Conservation (phyloP, 208 protist species). For the Angomonas ambiguus region DNA sequence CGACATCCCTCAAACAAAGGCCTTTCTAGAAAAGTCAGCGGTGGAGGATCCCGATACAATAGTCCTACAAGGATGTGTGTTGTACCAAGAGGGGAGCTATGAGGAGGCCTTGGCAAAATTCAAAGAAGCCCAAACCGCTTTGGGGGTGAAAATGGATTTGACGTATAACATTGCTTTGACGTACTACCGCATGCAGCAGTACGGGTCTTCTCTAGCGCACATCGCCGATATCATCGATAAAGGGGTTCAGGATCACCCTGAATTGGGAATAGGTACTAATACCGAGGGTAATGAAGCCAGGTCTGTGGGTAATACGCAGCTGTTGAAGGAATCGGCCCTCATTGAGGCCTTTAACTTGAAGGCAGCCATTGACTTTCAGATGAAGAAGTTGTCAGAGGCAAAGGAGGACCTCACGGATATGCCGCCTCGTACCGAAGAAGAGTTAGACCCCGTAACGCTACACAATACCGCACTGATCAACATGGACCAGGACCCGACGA, state of each 20-base stretch:
- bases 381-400: conserved; percentile 88
- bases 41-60: conserved; percentile 84
- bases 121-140: conserved; percentile 84
- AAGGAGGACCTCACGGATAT: conserved; percentile 96
- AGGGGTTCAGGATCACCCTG: conserved; percentile 94
- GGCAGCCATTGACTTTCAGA: conserved; percentile 94
- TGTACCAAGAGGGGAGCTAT: conserved; percentile 90
- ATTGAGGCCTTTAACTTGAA: conserved; percentile 98
- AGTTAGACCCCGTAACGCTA: conserved; percentile 96
- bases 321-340: conserved; percentile 94
- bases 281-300: conserved; percentile 92
- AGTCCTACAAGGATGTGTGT: conserved; percentile 87
- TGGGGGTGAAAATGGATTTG: conserved; percentile 89
- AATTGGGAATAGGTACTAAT: conserved; percentile 91
- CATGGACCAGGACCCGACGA: conserved; percentile 94
- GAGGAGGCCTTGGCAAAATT: conserved; percentile 93
- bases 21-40: conserved; percentile 81
- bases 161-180: conserved; percentile 97
- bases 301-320: conserved; percentile 93
- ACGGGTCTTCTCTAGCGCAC: conserved; percentile 90
- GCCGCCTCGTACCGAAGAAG: conserved; percentile 93
- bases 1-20: conserved; percentile 87
- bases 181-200: conserved; percentile 94
- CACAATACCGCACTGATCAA: conserved; percentile 97
- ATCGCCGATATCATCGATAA: conserved; percentile 95